phyloP scores from a whole-genome alignment of 176 grass and related monocot species.

The Hyparrhenia diplandra region DNA sequence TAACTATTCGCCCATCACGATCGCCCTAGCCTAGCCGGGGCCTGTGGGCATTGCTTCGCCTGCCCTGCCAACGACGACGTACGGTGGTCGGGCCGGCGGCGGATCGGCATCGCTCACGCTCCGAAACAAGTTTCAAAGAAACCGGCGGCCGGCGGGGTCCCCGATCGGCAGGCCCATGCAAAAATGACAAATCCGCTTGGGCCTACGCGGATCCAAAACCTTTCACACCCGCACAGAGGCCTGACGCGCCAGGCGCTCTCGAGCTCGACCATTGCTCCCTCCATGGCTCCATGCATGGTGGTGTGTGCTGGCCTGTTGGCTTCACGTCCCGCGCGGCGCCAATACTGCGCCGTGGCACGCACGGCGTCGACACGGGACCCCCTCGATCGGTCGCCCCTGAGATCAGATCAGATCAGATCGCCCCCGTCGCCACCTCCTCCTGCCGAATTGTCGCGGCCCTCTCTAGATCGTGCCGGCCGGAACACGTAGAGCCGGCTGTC shows the following conservation, averaged over 20 bases:
- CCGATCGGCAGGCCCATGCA: background rate
- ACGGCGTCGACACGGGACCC: background rate
- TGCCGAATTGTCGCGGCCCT: constrained; percentile 47
- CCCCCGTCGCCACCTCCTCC: constrained; percentile 29
- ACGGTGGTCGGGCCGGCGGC: background rate
- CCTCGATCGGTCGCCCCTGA: too few relatives aligned
- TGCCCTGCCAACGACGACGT: background rate
- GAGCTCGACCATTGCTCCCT: too few relatives aligned
- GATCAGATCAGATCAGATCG: too few relatives aligned
- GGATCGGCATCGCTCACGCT: constrained; percentile 4
- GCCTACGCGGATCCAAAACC: background rate
- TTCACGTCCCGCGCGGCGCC: background rate
- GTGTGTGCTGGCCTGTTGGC: background rate
- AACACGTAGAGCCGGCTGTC: background rate
- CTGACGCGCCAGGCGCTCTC: background rate
- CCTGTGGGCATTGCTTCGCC: background rate
- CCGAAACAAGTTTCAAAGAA: background rate
- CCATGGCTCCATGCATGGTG: background rate
- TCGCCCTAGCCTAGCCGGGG: background rate
- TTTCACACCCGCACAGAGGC: too few relatives aligned
- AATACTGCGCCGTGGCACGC: background rate
- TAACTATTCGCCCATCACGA: too few relatives aligned
- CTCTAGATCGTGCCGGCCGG: constrained; percentile 27
- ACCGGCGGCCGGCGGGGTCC: background rate
- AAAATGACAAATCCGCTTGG: background rate